Evolutionary conservation across 1,284 basidiomycete genomes (phyloP), one percentile per base, ranked within the genome.

Genomic region (Neonothopanus nambi): DNA sequence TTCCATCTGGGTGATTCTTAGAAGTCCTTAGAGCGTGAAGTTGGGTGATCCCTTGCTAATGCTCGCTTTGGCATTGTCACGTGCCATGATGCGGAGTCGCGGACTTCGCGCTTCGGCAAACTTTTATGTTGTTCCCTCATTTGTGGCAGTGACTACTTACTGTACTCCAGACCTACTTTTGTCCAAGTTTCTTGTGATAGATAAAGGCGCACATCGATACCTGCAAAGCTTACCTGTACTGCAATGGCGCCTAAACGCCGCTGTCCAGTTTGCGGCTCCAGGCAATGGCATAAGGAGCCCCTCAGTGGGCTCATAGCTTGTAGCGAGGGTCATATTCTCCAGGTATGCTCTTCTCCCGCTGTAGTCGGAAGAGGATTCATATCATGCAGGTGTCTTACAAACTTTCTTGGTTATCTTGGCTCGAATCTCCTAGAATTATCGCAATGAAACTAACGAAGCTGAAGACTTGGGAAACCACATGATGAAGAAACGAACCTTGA

Each of bases 271-370:
- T 92, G 89, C 61, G 80, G 83, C n/a, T 89, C 89, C 18, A 81
- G 78, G 51, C 79, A 86, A 67, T 92, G 89, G 89, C 83, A 85
- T 61, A 91, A 90, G 64, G 87, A 89, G 52, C 81, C 84, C 21
- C 75, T 80, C 0, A 84, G 81, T 47, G 90, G 89, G 3, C 68
- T 87, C 28, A 77, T 92, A 51, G 82, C 82, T 2, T 92, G 89
- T 65, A 84, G 79, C 58, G 88, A 91, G 64, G 89, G 90, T 2
- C 90, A 92, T 63, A 79, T 91, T 52, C 75, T 91, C 28, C 85
- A 88, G 78, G 89, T 89, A 61, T 55, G 66, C 54, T 28, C 7
- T 38, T 37, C 39, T 44, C 24, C 40, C 24, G 21, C 12, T 15
- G 8, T 17, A 26, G 17, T 39, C 36, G 41, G 23, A 39, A 30